Evolutionary conservation across 176 grass and related monocot genomes (phyloP), one percentile per base, ranked within the genome.

Genomic region (Elymus sibiricus): DNA sequence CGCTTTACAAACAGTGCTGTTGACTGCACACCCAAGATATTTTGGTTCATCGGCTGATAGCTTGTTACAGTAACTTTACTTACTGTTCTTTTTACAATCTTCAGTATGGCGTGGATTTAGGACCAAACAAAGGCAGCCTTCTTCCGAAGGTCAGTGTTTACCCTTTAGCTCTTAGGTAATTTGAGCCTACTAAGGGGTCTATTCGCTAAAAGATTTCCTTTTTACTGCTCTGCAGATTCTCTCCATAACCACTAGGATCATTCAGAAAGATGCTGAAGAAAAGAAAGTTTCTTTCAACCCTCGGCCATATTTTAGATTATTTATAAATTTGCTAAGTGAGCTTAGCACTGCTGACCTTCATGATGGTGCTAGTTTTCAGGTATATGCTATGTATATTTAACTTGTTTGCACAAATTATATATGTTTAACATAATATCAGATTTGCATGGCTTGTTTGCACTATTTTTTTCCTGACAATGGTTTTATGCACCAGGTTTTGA

Each of bases 261-360:
- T 98, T 74, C 88, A 92, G 67, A 98, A 94, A 85, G 92, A 98
- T 88, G 96, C 92, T 38, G 96, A 98, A 88, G 96, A 98, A 88
- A 95, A 98, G 66, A 95, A 91, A 87, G 59, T 79, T 67, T 90
- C 90, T 76, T 98, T 98, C 63, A 95, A 94, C 58, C 93, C 96
- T 12, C 88, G 90, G 22, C 93, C 90, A 9, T 98, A 95, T 84
- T 95, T 98, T 65, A 86, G 96, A 53, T 65, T 95, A 76, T 98
- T 98, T 84, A 79, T 95, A 78, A 94, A 98, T 89, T 98, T 90
- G 90, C 84, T 95, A 71, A 89, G 88, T 83, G 96, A 98, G 55
- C 90, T 98, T 88, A 84, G 83, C 69, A 94, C 88, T 79, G 69
- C 84, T 75, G 93, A 98, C 29, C 83, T 89, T 85, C 74, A 87